Evolutionary conservation across 768 basidiomycete species (phyloP).

Genomic region (Fistulinella prunicolor): DNA sequence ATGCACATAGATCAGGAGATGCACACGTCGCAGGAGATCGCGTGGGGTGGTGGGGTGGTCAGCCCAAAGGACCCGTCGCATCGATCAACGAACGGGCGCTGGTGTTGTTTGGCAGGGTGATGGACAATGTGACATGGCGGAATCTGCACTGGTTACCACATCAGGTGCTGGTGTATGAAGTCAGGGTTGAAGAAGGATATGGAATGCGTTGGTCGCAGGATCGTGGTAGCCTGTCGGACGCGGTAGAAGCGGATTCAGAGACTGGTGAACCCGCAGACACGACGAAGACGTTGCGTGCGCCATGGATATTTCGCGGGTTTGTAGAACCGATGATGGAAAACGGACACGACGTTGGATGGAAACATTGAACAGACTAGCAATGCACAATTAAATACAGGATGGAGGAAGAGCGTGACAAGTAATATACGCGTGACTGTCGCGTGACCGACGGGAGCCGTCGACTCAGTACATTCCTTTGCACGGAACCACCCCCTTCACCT

Average conservation of each 20-base stretch:
- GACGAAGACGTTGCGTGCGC: slow-evolving; percentile 17
- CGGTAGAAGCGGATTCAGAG: not conserved
- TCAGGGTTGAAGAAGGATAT: slow-evolving; percentile 56
- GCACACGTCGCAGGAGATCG: not conserved
- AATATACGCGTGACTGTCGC: slow-evolving; percentile 29
- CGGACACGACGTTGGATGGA: slow-evolving; percentile 63
- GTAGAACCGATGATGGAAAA: slow-evolving; percentile 68
- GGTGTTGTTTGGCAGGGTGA: slow-evolving; percentile 50
- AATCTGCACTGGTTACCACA: slow-evolving; percentile 69
- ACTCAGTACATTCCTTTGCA: no score
- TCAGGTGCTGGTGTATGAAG: slow-evolving; percentile 59
- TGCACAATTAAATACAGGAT: no score
- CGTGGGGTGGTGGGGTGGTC: slow-evolving; percentile 57
- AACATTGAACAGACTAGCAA: slow-evolving; percentile 44
- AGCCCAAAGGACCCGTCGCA: slow-evolving; percentile 49
- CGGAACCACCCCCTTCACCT: not conserved
- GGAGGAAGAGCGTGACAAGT: slow-evolving; percentile 3
- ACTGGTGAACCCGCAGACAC: no score
- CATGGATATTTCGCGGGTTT: slow-evolving; percentile 62
- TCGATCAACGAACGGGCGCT: slow-evolving; percentile 53
- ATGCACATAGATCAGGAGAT: slow-evolving; percentile 50
- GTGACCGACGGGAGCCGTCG: slow-evolving; percentile 20
- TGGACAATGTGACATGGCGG: slow-evolving; percentile 52
- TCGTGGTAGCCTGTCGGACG: slow-evolving; percentile 17
- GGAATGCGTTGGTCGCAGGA: slow-evolving; percentile 68